phyloP scores from a whole-genome alignment of 2,329 filamentous ascomycete genomes.

The Chaetomiaceae sp. region DNA sequence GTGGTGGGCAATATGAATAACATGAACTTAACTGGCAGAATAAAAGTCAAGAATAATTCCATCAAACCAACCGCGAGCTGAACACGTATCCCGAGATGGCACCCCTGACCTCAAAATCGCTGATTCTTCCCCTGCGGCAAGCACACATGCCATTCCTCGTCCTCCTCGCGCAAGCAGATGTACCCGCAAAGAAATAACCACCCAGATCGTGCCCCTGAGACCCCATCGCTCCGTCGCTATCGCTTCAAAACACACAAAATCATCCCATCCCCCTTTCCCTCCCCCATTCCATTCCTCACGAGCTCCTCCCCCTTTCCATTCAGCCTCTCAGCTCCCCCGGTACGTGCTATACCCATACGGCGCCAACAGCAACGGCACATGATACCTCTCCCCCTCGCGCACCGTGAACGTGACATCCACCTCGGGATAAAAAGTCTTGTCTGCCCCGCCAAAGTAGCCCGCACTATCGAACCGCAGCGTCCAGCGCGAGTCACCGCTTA shows the following conservation, averaged over 20 bases:
- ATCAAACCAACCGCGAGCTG: too few species aligned
- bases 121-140: too few species aligned
- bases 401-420: conserved; percentile 52
- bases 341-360: conserved; percentile 82
- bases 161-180: too few species aligned
- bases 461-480: conserved; percentile 69
- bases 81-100: too few species aligned
- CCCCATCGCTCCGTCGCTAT: background rate
- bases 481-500: conserved; percentile 51
- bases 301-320: background rate
- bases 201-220: too few species aligned
- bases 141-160: too few species aligned
- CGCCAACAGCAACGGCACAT: conserved; percentile 72
- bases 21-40: too few species aligned
- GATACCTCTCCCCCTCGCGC: conserved; percentile 61
- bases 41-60: too few species aligned
- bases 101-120: too few species aligned
- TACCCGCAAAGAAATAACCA: too few species aligned
- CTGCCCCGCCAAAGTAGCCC: conserved; percentile 61
- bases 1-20: too few species aligned
- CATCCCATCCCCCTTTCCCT: background rate
- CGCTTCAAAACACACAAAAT: background rate
- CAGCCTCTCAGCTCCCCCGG: conserved; percentile 59
- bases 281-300: background rate
- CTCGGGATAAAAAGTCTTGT: conserved; percentile 58